Conservation (phyloP, 148 eudicot genomes). For the Rhododendron mucronatum region DNA sequence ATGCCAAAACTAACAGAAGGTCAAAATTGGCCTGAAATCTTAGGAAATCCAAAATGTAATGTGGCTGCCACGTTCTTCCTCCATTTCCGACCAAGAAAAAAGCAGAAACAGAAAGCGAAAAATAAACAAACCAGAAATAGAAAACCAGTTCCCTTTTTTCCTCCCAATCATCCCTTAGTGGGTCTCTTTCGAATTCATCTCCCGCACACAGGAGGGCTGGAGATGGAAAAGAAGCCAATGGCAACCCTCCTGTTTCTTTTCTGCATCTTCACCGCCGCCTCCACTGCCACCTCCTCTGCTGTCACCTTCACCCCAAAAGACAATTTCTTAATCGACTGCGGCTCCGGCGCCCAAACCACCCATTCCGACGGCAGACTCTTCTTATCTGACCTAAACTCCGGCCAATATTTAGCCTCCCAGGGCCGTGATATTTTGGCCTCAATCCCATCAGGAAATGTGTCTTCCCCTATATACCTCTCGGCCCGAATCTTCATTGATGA, state of each 20-base stretch:
- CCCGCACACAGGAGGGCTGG: slow-evolving; percentile 8
- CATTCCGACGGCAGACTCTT: slow-evolving; percentile 48
- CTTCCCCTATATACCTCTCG: slow-evolving; percentile 46
- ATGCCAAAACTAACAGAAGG: neutral
- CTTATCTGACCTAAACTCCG: slow-evolving; percentile 45
- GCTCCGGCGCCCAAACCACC: slow-evolving; percentile 40
- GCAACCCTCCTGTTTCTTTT: slow-evolving; percentile 22
- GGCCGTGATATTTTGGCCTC: slow-evolving; percentile 39
- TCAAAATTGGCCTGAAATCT: neutral
- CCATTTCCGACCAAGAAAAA: neutral
- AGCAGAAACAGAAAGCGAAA: neutral
- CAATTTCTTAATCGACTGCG: slow-evolving; percentile 56
- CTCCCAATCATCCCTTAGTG: neutral
- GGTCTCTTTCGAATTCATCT: neutral
- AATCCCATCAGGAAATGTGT: slow-evolving; percentile 28
- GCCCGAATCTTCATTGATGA: slow-evolving; percentile 61
- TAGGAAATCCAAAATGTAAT: neutral
- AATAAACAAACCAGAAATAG: neutral
- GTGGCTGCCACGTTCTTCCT: neutral
- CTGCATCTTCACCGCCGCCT: slow-evolving; percentile 1
- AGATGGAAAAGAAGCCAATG: slow-evolving; percentile 14
- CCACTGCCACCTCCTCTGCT: slow-evolving; percentile 13
- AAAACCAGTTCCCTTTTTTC: neutral
- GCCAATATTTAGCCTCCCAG: slow-evolving; percentile 29
- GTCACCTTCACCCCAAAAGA: slow-evolving; percentile 62